Conservation (phyloP, 208 protist species). For the Trypanosoma cruzi region DNA sequence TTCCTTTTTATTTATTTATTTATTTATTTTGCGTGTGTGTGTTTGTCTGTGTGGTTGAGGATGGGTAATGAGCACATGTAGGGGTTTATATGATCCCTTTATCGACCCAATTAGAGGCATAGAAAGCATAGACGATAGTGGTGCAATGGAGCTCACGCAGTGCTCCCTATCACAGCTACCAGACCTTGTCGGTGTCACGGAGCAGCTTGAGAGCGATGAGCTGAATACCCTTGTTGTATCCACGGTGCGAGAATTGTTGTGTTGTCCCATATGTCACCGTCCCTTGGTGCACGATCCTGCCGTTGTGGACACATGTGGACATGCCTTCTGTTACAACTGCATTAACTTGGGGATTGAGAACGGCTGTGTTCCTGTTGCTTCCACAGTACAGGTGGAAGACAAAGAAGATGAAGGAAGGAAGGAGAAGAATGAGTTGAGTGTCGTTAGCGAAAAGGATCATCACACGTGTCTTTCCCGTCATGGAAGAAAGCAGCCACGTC, state of each 20-base stretch:
- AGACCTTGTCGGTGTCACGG: background rate
- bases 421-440: background rate
- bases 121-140: background rate
- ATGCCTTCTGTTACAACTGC: conserved; percentile 77
- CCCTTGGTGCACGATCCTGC: conserved; percentile 43
- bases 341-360: conserved; percentile 69
- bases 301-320: conserved; percentile 69
- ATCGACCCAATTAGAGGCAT: background rate
- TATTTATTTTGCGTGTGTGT: conserved; percentile 4
- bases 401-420: background rate
- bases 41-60: background rate
- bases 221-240: conserved; percentile 39
- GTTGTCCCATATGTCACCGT: conserved; percentile 53
- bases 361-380: conserved; percentile 36
- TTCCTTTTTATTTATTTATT: conserved; percentile 8
- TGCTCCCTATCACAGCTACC: conserved; percentile 17
- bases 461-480: background rate
- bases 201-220: background rate
- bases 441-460: background rate
- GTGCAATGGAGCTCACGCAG: conserved; percentile 1
- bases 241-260: conserved; percentile 11
- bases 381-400: conserved; percentile 10
- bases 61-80: background rate
- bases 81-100: conserved; percentile 12
- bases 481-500: background rate